Conservation (phyloP, 352 stramenopile species). For the Phytophthora pluvialis region DNA sequence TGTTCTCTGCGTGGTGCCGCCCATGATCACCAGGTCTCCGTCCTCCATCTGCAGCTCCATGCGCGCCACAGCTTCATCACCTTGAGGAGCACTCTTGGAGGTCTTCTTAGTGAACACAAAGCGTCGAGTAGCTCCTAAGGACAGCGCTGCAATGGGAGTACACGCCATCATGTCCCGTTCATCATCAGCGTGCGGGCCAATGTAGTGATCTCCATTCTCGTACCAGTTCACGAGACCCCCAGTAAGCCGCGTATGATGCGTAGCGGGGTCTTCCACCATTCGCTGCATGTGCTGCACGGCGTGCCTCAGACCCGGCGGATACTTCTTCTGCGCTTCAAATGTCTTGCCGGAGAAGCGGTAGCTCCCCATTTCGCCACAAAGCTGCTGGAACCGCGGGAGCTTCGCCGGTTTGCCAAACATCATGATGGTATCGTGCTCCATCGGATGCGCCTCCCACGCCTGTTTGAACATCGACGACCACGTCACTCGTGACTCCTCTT, state of each 20-base stretch:
- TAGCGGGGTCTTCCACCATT: constrained; percentile 44
- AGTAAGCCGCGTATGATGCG: constrained; percentile 40
- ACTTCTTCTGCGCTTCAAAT: constrained; percentile 51
- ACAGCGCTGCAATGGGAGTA: constrained; percentile 75
- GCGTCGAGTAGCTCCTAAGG: constrained; percentile 64
- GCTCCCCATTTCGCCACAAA: constrained; percentile 53
- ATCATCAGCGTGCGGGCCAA: constrained; percentile 81
- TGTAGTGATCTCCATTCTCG: constrained; percentile 77
- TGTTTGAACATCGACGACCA: constrained; percentile 41
- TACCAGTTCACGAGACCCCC: constrained; percentile 88
- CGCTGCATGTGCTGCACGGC: constrained; percentile 54
- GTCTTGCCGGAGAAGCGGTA: constrained; percentile 71
- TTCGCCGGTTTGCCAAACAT: constrained; percentile 67
- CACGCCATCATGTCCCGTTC: constrained; percentile 54
- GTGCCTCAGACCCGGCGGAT: constrained; percentile 43
- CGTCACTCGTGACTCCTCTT: background rate
- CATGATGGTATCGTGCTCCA: constrained; percentile 65
- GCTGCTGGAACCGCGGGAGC: constrained; percentile 75
- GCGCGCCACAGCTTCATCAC: constrained; percentile 18
- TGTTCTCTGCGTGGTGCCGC: constrained; percentile 73
- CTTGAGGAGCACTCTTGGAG: constrained; percentile 20
- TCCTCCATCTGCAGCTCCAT: constrained; percentile 67
- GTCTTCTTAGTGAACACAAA: constrained; percentile 70
- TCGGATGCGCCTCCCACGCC: constrained; percentile 71
- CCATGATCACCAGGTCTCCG: constrained; percentile 85